These are phyloP conservation scores for Allomyces macrogynus DNA, from an alignment of 192 early-diverging fungal genomes.

Conservation along the genomic window DNA sequence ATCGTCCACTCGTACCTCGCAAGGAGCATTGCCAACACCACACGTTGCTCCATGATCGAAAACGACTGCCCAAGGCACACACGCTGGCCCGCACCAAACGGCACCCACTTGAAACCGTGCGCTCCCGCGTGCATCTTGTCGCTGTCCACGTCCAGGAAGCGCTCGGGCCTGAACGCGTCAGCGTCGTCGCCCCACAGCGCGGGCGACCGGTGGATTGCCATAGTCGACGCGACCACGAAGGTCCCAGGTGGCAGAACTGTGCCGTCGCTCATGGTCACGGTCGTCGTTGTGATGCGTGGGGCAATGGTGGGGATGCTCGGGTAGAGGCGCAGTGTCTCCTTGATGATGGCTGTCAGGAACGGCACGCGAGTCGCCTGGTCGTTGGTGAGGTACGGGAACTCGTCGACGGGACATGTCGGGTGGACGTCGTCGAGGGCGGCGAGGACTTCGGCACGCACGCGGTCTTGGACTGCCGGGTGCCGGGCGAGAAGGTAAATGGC, in stretches of 20 bases:
- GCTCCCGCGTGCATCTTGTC: no score
- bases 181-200: conserved; percentile 16
- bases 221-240: conserved; percentile 16
- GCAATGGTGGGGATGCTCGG: no score
- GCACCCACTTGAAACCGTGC: conserved; percentile 1
- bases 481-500: no score
- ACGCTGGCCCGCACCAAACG: conserved; percentile 4
- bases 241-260: conserved; percentile 15
- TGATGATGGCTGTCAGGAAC: no score
- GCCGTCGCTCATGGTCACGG: conserved; percentile 7
- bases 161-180: conserved; percentile 21
- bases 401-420: conserved; percentile 6
- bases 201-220: conserved; percentile 20
- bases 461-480: conserved; percentile 11
- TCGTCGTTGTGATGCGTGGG: no score
- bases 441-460: conserved; percentile 26
- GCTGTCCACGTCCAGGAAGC: conserved; percentile 18
- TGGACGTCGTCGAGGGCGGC: conserved; percentile 24
- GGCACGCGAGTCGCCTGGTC: no score
- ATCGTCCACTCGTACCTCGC: no score
- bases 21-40: conserved; percentile 4
- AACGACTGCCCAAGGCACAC: conserved; percentile 7
- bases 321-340: no score
- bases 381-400: no score
- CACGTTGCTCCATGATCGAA: conserved; percentile 3